Percentiles rank a stretch among this genome's conserved stretches.
Conservation (phyloP, 2,329 filamentous ascomycete genomes). For the Bipolaris bicolor region DNA sequence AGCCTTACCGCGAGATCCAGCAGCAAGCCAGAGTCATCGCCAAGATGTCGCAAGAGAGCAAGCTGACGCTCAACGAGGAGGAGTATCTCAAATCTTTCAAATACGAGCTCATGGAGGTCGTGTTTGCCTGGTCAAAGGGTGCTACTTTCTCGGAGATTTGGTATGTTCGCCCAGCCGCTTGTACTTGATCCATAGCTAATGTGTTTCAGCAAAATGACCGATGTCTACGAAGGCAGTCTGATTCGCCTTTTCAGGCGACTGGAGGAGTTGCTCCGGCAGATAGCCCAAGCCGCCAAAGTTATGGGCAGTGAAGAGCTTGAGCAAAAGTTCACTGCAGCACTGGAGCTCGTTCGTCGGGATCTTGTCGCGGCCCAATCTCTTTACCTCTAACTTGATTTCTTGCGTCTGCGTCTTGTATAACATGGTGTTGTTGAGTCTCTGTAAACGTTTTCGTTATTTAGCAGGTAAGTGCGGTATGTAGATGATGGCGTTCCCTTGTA, state of each 20-base stretch:
- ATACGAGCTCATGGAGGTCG: constrained; percentile 96
- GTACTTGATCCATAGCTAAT: constrained; percentile 8
- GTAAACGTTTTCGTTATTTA: constrained; percentile 15
- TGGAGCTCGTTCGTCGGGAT: constrained; percentile 86
- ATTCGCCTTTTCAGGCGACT: constrained; percentile 95
- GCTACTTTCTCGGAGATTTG: constrained; percentile 92
- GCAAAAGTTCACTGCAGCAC: constrained; percentile 85
- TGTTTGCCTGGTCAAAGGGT: constrained; percentile 88
- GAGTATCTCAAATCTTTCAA: constrained; percentile 91
- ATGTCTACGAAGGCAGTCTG: constrained; percentile 94
- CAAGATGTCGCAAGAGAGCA: constrained; percentile 93
- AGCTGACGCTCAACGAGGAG: constrained; percentile 91
- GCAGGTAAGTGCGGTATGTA: constrained; percentile 26
- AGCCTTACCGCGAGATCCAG: constrained; percentile 86
- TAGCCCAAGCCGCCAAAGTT: constrained; percentile 93
- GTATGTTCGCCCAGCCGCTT: constrained; percentile 62
- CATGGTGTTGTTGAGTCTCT: constrained; percentile 16
- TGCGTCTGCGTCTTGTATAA: constrained; percentile 22
- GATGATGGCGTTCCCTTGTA: constrained; percentile 20
- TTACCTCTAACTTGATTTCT: constrained; percentile 64
- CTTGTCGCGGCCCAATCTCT: constrained; percentile 94
- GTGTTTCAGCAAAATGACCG: constrained; percentile 89
- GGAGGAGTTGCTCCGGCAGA: constrained; percentile 92
- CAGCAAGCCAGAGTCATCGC: constrained; percentile 85
- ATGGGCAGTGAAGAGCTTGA: constrained; percentile 97